Percentiles rank a stretch among this genome's conserved stretches.
These are phyloP conservation scores for Colletotrichum karsti DNA, from an alignment of 2,329 filamentous ascomycete genomes.

Conservation along the genomic window DNA sequence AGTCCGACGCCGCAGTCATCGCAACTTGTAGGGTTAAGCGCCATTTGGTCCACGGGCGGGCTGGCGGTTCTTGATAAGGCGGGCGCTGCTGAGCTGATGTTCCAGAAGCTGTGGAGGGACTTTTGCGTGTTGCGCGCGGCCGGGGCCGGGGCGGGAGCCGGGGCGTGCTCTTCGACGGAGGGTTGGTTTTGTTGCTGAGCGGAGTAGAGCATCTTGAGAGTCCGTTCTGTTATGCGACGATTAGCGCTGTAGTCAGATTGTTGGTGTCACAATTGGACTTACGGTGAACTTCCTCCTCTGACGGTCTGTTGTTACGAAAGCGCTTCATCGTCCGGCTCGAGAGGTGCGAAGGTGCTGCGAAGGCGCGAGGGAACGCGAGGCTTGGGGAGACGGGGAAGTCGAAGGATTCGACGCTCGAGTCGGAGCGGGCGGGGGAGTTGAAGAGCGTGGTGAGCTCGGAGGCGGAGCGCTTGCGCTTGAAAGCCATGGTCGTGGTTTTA, in stretches of 20 bases:
- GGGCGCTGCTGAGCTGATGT: constrained; percentile 52
- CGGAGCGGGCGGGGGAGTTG: constrained; percentile 45
- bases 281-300: constrained; percentile 64
- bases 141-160: constrained; percentile 26
- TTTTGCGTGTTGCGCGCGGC: constrained; percentile 46
- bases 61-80: constrained; percentile 35
- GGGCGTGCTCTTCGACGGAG: constrained; percentile 25
- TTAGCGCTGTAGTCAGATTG: background rate
- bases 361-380: constrained; percentile 37
- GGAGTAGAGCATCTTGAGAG: constrained; percentile 65
- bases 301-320: constrained; percentile 65
- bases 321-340: constrained; percentile 69
- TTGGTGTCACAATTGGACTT: constrained; percentile 38
- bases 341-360: constrained; percentile 51
- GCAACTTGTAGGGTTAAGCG: constrained; percentile 48
- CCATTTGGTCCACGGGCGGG: constrained; percentile 69
- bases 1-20: constrained; percentile 60
- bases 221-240: constrained; percentile 54
- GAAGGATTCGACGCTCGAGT: constrained; percentile 43
- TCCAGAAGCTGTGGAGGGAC: constrained; percentile 70
- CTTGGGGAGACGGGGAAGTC: constrained; percentile 38
- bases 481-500: constrained; percentile 48
- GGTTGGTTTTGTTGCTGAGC: constrained; percentile 52
- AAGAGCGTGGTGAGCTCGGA: constrained; percentile 59
- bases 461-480: constrained; percentile 72